Evolutionary conservation across 2,329 filamentous ascomycete genomes (phyloP), one percentile per base, ranked within the genome.

Genomic region (Tolypocladium ophioglossoides): DNA sequence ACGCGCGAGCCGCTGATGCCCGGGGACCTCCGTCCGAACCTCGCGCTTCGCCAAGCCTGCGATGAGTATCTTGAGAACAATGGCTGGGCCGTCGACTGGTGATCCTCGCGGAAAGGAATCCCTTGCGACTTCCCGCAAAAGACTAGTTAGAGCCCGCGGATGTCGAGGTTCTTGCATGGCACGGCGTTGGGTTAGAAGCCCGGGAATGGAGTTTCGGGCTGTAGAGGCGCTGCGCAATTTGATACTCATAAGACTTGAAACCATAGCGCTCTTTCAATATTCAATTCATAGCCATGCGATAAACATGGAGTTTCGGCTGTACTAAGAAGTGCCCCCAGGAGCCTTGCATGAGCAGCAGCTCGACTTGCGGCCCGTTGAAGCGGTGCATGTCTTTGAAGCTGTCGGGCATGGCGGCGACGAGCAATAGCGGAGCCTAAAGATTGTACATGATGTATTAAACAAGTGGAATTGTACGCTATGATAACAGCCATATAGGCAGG

Each of bases 21-120:
- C 1, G 72, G 76, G 1, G 90, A 96, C 47, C 69, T 97, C 53
- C 78, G 91, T 44, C 86, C 89, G 0, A 97, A 97, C 67, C 77
- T 95, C 47, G 86, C 80, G 1, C 74, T 97, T 55, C 89, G 85
- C 67, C 80, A 88, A 52, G 92, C 89, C 0, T 95, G 90, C 65
- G 84, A 88, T 48, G 88, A 94, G 61, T 97, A 95, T 63, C 73
- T 96, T 55, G 79, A 87, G 32, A 76, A 88, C 61, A 96, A 96
- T 63, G 91, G 90, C 11, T 96, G 94, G 89, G 90, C 91, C 1
- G 91, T 88, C 40, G 91, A 96, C 67, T 97, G 88, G 86, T 95
- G 38, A 53, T 30, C n/a, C 12, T 8, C 22, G 20, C 8, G 9
- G 16, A n/a, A 10, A 47, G 41, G 10, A 2, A 14, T 30, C 11